Percentiles rank a stretch among this genome's conserved stretches.
Evolutionary conservation across 163 green algal genomes (phyloP).

Genomic region (Coccomyxa subellipsoidea): DNA sequence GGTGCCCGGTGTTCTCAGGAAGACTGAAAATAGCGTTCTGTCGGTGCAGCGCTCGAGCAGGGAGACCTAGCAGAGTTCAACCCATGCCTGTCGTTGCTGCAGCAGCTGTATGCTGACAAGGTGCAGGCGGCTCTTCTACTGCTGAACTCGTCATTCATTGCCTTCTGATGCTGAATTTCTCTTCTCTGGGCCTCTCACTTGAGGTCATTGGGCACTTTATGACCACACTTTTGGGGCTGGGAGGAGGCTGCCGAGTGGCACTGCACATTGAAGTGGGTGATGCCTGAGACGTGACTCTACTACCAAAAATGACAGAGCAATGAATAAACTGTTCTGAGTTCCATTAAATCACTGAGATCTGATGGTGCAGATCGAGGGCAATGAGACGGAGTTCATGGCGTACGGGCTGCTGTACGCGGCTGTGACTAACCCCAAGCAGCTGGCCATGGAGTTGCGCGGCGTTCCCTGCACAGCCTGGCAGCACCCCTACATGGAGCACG

Average conservation of each 20-base stretch:
- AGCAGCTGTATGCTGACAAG: constrained; percentile 53
- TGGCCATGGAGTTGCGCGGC: constrained; percentile 35
- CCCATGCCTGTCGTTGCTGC: constrained; percentile 60
- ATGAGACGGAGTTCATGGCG: constrained; percentile 53
- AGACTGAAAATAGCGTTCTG: background rate
- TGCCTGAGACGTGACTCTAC: too few species aligned
- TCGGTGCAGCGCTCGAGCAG: constrained; percentile 48
- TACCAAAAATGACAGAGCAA: too few species aligned
- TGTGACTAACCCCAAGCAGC: constrained; percentile 13
- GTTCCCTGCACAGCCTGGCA: constrained; percentile 17
- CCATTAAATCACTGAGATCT: too few species aligned
- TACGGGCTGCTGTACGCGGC: constrained; percentile 63
- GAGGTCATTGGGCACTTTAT: too few species aligned
- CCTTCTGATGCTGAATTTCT: background rate
- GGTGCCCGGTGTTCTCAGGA: background rate
- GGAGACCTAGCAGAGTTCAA: constrained; percentile 59
- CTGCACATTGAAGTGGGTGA: too few species aligned
- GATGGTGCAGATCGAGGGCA: constrained; percentile 37
- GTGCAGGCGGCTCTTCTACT: constrained; percentile 19
- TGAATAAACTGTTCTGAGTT: too few species aligned
- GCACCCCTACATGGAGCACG: constrained; percentile 42
- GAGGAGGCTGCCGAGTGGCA: too few species aligned
- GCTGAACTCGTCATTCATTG: background rate
- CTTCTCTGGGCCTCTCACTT: too few species aligned
- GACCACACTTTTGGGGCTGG: too few species aligned